Conservation (phyloP, 108 stramenopile species). For the Mayamaea pseudoterrestris region DNA sequence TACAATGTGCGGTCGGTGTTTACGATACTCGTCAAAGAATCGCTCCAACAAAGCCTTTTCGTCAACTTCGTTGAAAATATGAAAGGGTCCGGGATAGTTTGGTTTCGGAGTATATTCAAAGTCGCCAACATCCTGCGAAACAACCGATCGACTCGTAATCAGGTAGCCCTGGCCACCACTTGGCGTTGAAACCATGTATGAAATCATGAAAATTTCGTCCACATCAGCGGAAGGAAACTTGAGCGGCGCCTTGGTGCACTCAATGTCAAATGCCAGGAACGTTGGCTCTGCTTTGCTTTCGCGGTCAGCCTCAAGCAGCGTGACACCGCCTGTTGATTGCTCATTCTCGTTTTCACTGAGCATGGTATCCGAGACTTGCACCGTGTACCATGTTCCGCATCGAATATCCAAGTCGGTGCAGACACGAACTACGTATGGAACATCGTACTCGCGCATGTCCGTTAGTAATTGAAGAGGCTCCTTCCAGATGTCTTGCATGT, state of each 20-base stretch:
- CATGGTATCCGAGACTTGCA: constrained; percentile 13
- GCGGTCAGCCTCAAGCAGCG: constrained; percentile 67
- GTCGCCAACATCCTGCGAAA: constrained; percentile 85
- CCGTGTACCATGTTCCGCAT: constrained; percentile 96
- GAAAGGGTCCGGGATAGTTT: constrained; percentile 92
- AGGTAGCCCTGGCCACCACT: constrained; percentile 77
- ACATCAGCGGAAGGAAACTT: constrained; percentile 95
- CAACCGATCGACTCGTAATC: constrained; percentile 80
- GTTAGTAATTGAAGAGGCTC: constrained; percentile 57
- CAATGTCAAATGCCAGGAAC: constrained; percentile 97
- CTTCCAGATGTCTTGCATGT: constrained; percentile 12
- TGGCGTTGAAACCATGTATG: constrained; percentile 87
- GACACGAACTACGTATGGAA: constrained; percentile 86
- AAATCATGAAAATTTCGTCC: constrained; percentile 99
- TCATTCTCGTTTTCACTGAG: too few species aligned
- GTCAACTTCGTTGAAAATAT: constrained; percentile 85
- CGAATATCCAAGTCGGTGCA: constrained; percentile 87
- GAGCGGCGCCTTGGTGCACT: constrained; percentile 96
- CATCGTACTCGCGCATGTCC: constrained; percentile 96
- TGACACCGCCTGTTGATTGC: constrained; percentile 50
- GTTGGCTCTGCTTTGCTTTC: constrained; percentile 88
- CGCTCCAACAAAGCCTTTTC: constrained; percentile 71
- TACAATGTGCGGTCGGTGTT: constrained; percentile 85
- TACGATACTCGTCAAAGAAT: constrained; percentile 81
- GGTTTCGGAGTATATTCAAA: constrained; percentile 99